Conservation (phyloP, 2,329 filamentous ascomycete species). For the Neospermospora avenae region DNA sequence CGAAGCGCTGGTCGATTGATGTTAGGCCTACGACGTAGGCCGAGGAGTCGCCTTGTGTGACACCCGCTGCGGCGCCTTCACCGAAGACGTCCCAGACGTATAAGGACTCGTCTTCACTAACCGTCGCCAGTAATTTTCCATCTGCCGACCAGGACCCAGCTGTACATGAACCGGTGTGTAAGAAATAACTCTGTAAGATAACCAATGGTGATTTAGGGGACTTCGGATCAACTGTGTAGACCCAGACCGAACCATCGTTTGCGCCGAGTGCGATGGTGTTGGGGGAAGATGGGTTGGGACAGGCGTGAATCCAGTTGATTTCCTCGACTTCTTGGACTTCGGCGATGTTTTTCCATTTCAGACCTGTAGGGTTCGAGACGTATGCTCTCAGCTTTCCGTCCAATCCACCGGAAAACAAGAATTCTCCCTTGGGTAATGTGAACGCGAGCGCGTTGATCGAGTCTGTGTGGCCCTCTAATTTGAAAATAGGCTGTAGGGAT, state of each 20-base stretch:
- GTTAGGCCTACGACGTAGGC: constrained; percentile 75
- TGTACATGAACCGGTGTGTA: constrained; percentile 82
- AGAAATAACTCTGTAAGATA: constrained; percentile 88
- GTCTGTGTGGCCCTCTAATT: constrained; percentile 86
- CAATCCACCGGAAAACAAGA: constrained; percentile 80
- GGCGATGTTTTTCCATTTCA: constrained; percentile 63
- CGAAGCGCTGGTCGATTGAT: constrained; percentile 81
- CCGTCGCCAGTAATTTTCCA: constrained; percentile 80
- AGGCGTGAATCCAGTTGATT: constrained; percentile 84
- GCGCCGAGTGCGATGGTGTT: constrained; percentile 87
- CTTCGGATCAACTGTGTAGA: constrained; percentile 77
- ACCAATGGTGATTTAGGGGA: constrained; percentile 62
- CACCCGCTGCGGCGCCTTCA: constrained; percentile 45
- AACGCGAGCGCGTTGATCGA: constrained; percentile 85
- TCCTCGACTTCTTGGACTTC: constrained; percentile 90
- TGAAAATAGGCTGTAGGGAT: constrained; percentile 63
- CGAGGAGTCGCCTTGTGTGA: constrained; percentile 51
- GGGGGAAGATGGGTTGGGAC: constrained; percentile 65
- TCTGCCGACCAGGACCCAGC: constrained; percentile 89
- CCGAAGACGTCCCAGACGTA: constrained; percentile 74
- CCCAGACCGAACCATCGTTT: constrained; percentile 90
- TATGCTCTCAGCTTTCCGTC: constrained; percentile 80
- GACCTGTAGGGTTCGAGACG: constrained; percentile 46
- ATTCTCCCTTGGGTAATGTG: constrained; percentile 78
- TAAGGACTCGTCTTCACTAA: constrained; percentile 82